Percentiles rank a stretch among this genome's conserved stretches.
These are phyloP conservation scores for Fusarium austroafricanum DNA, from an alignment of 2,329 filamentous ascomycete species.

Conservation along the genomic window DNA sequence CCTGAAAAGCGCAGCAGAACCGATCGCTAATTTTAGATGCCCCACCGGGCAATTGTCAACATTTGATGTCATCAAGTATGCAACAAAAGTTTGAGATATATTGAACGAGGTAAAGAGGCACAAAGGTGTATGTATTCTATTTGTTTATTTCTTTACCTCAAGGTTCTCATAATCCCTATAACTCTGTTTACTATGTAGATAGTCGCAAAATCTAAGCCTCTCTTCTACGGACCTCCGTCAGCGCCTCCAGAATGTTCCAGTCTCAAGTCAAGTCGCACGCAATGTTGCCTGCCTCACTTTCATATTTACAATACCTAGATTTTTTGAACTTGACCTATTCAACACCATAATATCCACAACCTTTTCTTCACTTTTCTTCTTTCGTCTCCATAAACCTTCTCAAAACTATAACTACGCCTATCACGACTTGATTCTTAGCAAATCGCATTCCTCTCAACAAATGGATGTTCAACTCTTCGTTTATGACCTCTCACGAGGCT, in stretches of 20 bases:
- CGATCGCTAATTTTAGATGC: constrained; percentile 42
- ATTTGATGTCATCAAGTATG: constrained; percentile 31
- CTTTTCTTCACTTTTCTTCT: neutral
- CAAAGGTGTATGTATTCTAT: neutral
- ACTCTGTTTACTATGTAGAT: neutral
- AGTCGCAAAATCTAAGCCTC: neutral
- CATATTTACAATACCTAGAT: neutral
- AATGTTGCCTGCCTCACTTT: constrained; percentile 40
- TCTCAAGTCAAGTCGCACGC: constrained; percentile 36
- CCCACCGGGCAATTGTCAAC: constrained; percentile 32
- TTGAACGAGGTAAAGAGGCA: neutral
- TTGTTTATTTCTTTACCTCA: neutral
- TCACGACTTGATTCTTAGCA: neutral
- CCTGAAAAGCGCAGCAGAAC: constrained; percentile 21
- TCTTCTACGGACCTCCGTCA: constrained; percentile 10
- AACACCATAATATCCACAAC: neutral
- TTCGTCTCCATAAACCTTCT: neutral
- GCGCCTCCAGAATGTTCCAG: constrained; percentile 44
- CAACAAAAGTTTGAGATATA: constrained; percentile 14
- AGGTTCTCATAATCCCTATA: neutral
- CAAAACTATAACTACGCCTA: neutral
- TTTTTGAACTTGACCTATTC: neutral
- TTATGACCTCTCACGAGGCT: constrained; percentile 78
- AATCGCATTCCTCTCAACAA: neutral
- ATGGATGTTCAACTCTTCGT: constrained; percentile 84